A percentile compares a stretch with the other conserved stretches of the same genome.
These are phyloP conservation scores for Periconia digitata DNA, from an alignment of 2,329 filamentous ascomycete species.

Conservation along the genomic window DNA sequence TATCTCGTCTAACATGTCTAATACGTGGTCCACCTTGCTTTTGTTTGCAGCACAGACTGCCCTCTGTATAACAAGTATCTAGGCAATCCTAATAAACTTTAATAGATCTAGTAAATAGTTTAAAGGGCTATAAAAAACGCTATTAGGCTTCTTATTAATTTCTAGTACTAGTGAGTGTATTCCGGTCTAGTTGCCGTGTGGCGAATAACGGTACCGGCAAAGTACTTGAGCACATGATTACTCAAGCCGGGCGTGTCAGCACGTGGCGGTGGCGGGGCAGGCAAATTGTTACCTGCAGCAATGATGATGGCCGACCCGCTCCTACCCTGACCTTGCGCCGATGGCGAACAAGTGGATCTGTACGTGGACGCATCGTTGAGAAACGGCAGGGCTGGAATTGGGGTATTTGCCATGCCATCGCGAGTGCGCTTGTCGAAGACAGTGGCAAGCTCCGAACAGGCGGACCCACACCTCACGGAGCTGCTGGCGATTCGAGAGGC, in stretches of 20 bases:
- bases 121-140: no score
- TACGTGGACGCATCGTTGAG: slow-evolving; percentile 13
- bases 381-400: slow-evolving; percentile 9
- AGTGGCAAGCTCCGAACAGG: slow-evolving; percentile 9
- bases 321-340: neutral
- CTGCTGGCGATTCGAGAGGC: slow-evolving; percentile 10
- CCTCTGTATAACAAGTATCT: slow-evolving; percentile 21
- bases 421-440: slow-evolving; percentile 8
- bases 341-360: no score
- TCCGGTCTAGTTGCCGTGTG: no score
- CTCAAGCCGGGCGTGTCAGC: neutral
- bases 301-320: neutral
- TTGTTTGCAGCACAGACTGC: slow-evolving; percentile 7
- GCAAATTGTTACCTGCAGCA: neutral
- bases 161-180: no score
- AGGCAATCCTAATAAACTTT: no score
- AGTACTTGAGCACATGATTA: neutral
- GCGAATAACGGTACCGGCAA: neutral
- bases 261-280: neutral
- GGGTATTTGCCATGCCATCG: slow-evolving; percentile 7
- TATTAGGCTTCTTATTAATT: no score
- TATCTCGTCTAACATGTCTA: slow-evolving; percentile 16
- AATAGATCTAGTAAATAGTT: no score
- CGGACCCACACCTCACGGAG: slow-evolving; percentile 9
- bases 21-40: slow-evolving; percentile 6